phyloP scores from a whole-genome alignment of 2,329 filamentous ascomycete species.

The Stemphylium beticola region DNA sequence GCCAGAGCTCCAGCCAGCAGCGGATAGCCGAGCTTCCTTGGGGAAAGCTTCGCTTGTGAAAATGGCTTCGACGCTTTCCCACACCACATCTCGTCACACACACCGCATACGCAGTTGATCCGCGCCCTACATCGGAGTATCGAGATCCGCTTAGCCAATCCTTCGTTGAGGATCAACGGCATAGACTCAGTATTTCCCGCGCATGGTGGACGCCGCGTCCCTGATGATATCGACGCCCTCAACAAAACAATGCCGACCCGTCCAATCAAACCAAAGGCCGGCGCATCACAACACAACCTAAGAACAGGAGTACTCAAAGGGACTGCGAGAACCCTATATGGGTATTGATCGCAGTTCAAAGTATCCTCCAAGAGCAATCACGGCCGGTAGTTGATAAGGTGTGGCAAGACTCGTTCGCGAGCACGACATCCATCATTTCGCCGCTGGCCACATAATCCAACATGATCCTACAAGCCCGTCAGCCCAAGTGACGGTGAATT shows the following conservation, averaged over 20 bases:
- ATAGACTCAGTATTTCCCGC: not conserved
- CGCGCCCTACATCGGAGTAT: not conserved
- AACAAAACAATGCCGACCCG: not conserved
- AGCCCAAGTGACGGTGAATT: too few relatives aligned
- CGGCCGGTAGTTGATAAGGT: constrained; percentile 17
- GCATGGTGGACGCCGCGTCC: not conserved
- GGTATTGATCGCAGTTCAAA: constrained; percentile 40
- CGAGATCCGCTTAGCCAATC: not conserved
- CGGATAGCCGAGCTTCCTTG: constrained; percentile 23
- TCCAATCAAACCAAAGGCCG: not conserved
- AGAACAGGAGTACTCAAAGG: constrained; percentile 36
- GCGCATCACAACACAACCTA: not conserved
- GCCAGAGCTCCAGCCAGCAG: constrained; percentile 19
- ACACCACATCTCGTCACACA: not conserved
- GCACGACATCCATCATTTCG: constrained; percentile 24
- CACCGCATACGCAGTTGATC: not conserved
- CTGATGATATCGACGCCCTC: not conserved
- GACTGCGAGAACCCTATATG: constrained; percentile 34
- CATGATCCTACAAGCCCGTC: not conserved
- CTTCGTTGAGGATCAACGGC: not conserved
- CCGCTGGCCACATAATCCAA: constrained; percentile 20
- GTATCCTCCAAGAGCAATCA: constrained; percentile 33
- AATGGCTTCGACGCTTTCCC: not conserved
- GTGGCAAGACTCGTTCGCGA: constrained; percentile 24
- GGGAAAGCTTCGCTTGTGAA: constrained; percentile 24